Evolutionary conservation across 2,329 filamentous ascomycete genomes (phyloP).

Genomic region (Fusarium nematophilum): DNA sequence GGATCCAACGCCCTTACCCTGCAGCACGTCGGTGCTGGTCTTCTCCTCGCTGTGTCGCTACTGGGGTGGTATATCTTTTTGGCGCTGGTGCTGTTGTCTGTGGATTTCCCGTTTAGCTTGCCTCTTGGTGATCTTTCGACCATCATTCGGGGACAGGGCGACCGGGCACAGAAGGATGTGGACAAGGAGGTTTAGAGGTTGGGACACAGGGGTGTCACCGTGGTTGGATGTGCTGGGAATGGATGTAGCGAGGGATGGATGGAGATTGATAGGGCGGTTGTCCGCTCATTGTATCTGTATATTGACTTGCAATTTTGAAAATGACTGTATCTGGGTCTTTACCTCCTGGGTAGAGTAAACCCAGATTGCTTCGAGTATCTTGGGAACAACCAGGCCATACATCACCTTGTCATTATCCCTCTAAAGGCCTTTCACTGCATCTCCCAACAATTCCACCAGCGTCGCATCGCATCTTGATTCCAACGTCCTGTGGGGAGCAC

Average conservation of each 20-base stretch:
- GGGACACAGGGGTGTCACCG: background rate
- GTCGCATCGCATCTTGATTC: too few species aligned
- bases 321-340: too few species aligned
- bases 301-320: too few species aligned
- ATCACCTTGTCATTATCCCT: too few species aligned
- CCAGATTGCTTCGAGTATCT: too few species aligned
- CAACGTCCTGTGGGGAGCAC: background rate
- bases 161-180: constrained; percentile 4
- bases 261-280: background rate
- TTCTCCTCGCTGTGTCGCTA: constrained; percentile 39
- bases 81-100: constrained; percentile 58
- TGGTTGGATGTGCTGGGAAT: background rate
- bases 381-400: too few species aligned
- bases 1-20: constrained; percentile 27
- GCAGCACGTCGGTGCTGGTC: constrained; percentile 44
- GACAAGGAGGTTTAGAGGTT: constrained; percentile 16
- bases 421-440: too few species aligned
- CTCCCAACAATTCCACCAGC: too few species aligned
- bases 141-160: constrained; percentile 46
- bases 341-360: too few species aligned
- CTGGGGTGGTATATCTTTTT: constrained; percentile 64
- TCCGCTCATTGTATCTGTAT: too few species aligned
- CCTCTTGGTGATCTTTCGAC: constrained; percentile 63
- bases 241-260: background rate
- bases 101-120: constrained; percentile 63